A percentile compares a stretch with the other conserved stretches of the same genome.
Evolutionary conservation across 805 yeast genomes (phyloP).

Genomic region (Monosporozyma aerobia): DNA sequence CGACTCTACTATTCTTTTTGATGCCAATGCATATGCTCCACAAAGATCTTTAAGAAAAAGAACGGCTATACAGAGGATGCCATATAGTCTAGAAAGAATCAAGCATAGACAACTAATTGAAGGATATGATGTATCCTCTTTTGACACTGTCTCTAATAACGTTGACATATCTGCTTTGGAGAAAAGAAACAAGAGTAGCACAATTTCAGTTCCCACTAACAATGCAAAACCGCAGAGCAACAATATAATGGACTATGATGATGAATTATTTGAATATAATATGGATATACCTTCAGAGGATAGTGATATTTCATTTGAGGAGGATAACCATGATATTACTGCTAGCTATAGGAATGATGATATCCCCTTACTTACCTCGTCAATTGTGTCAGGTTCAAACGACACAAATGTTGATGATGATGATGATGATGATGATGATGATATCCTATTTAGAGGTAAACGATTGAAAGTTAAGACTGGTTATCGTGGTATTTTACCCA

Average conservation of each 20-base stretch:
- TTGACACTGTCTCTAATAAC: constrained; percentile 18
- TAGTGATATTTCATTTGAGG: background rate
- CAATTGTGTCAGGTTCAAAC: background rate
- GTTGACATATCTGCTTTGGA: constrained; percentile 10
- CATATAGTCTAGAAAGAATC: constrained; percentile 29
- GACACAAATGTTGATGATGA: background rate
- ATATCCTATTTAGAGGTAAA: constrained; percentile 23
- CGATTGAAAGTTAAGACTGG: constrained; percentile 22
- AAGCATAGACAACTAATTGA: constrained; percentile 24
- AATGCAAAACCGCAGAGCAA: background rate
- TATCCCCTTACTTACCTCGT: background rate
- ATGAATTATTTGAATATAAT: background rate
- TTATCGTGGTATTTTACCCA: constrained; percentile 27
- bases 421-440: constrained; percentile 3
- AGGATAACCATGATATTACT: background rate
- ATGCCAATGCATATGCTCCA: background rate
- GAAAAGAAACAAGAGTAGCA: background rate
- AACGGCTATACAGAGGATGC: constrained; percentile 29
- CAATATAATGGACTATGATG: background rate
- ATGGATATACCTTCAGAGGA: background rate
- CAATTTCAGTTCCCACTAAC: background rate
- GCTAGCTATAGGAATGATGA: background rate
- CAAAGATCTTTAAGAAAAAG: constrained; percentile 22
- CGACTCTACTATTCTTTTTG: background rate
- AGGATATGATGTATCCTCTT: constrained; percentile 23